Percentiles rank a stretch among this genome's conserved stretches.
Evolutionary conservation across 2,329 filamentous ascomycete genomes (phyloP).

Genomic region (Trichoderma cornu-damae): DNA sequence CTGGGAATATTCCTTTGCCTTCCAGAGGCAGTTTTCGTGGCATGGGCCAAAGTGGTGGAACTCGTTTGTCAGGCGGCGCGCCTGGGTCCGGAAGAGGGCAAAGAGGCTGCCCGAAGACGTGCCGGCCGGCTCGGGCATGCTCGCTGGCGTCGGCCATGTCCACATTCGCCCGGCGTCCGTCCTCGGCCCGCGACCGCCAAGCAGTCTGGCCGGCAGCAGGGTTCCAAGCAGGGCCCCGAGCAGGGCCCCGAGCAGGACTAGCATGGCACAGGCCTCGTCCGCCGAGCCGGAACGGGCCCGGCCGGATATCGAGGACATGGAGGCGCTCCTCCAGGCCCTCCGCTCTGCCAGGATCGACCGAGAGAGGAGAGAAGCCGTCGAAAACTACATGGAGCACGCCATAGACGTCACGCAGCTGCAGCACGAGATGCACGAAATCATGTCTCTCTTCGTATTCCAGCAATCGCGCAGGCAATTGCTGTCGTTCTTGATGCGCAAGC

Average conservation of each 20-base stretch:
- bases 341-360: slow-evolving; percentile 73
- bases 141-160: slow-evolving; percentile 71
- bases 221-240: slow-evolving; percentile 32
- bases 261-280: slow-evolving; percentile 34
- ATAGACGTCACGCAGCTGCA: slow-evolving; percentile 72
- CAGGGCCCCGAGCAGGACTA: slow-evolving; percentile 33
- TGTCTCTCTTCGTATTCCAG: slow-evolving; percentile 85
- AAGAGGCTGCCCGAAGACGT: slow-evolving; percentile 49
- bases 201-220: slow-evolving; percentile 32
- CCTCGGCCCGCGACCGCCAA: slow-evolving; percentile 28
- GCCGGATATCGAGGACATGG: slow-evolving; percentile 56
- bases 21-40: slow-evolving; percentile 71
- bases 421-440: slow-evolving; percentile 75
- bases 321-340: slow-evolving; percentile 63
- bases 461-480: slow-evolving; percentile 75
- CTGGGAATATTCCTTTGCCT: slow-evolving; percentile 95
- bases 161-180: slow-evolving; percentile 58
- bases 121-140: slow-evolving; percentile 54
- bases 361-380: slow-evolving; percentile 81
- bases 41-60: slow-evolving; percentile 90
- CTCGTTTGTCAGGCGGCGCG: slow-evolving; percentile 83
- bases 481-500: slow-evolving; percentile 58
- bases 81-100: slow-evolving; percentile 79
- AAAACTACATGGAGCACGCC: slow-evolving; percentile 73
- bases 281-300: slow-evolving; percentile 53